Base-by-base conservation (phyloP, 2,329 filamentous ascomycete genomes). In the Penicillium sp. region DNA sequence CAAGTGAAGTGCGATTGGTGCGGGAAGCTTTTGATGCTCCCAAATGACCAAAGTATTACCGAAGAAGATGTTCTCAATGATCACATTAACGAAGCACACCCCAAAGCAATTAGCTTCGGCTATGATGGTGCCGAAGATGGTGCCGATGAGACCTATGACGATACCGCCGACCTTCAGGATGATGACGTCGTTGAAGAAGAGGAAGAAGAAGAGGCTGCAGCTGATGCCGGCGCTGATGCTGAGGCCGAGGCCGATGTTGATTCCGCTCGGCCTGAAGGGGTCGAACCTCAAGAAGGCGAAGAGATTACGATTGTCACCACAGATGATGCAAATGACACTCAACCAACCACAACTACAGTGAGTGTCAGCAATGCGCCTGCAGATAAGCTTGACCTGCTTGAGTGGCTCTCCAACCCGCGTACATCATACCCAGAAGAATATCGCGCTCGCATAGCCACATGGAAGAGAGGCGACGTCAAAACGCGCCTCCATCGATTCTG, bases 1-100 rank as follows among this genome's bases (percentile, higher is more conserved):
- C 59, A 57, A 38, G 45, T 67, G 5, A 73, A 71, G 57, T 76
- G 73, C 50, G 55, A 63, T n/a, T 71, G 65, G 66, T 76, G 73
- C 57, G 66, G 68, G 21, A 66, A 73, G 53, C 62, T 64, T 43
- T 64, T 75, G 42, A 65, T 72, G 40, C 49, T 62, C 8, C 57
- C 63, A 5, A 46, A 59, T 52, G 60, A 67, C 42, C 62, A 66
- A 21, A 60, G 53, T 9, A 41, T 52, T 14, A 62, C 69, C 6
- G 62, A 64, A 41, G 59, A 66, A 49, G 63, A 70, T 29, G 60
- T 65, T 41, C 57, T 75, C 4, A 66, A 70, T 53, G 56, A 66
- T 41, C 73, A 76, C 39, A 66, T 71, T 34, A 59, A 66, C n/a
- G 49, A 62, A 46, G 62, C 62, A 10, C 74, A 76, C 55, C 68